phyloP scores from a whole-genome alignment of 2,329 filamentous ascomycete genomes.

The Ophiobolus disseminans region DNA sequence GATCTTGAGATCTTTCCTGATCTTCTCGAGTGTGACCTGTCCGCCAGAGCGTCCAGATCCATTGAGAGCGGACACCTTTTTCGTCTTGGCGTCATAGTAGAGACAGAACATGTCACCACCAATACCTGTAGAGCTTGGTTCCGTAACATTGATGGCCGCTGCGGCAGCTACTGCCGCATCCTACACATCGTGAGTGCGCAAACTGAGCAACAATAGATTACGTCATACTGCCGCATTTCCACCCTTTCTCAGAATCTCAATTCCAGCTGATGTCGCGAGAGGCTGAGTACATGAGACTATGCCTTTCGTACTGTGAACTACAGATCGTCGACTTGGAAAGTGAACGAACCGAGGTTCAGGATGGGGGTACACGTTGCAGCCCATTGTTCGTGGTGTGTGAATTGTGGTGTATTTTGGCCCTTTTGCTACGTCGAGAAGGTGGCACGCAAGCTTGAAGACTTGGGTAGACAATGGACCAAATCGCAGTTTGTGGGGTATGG shows the following conservation, averaged over 20 bases:
- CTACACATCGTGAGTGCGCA: slow-evolving; percentile 53
- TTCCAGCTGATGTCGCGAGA: slow-evolving; percentile 84
- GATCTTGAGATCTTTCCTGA: slow-evolving; percentile 73
- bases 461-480: background rate
- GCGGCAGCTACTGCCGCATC: slow-evolving; percentile 97
- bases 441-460: slow-evolving; percentile 15
- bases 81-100: slow-evolving; percentile 83
- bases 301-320: slow-evolving; percentile 90
- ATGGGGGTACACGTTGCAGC: slow-evolving; percentile 57
- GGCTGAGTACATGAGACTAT: slow-evolving; percentile 92
- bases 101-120: slow-evolving; percentile 98
- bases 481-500: slow-evolving; percentile 11
- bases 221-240: slow-evolving; percentile 86
- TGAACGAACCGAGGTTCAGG: slow-evolving; percentile 63
- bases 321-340: slow-evolving; percentile 83
- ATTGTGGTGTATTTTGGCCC: slow-evolving; percentile 13
- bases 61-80: slow-evolving; percentile 85
- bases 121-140: slow-evolving; percentile 91
- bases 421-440: slow-evolving; percentile 21
- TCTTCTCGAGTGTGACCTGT: slow-evolving; percentile 71
- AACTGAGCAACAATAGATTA: slow-evolving; percentile 25
- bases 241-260: slow-evolving; percentile 82
- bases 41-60: slow-evolving; percentile 85
- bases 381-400: slow-evolving; percentile 16
- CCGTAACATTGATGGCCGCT: slow-evolving; percentile 89